Percentiles rank a stretch among this genome's conserved stretches.
phyloP scores from a whole-genome alignment of 441 rosid genomes.

The Gossypium aridum region DNA sequence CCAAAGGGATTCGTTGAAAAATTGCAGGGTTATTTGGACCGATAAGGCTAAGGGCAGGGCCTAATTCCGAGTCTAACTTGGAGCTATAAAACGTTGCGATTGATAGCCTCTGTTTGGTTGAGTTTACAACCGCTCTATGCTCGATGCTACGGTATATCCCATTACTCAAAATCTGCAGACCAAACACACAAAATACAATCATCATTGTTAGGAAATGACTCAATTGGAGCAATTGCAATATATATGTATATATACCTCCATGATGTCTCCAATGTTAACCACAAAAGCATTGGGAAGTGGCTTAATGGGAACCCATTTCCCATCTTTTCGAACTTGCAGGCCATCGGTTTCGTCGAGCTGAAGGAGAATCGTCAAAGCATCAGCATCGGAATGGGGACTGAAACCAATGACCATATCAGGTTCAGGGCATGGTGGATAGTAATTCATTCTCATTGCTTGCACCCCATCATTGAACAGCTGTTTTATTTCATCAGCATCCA shows the following conservation, averaged over 20 bases:
- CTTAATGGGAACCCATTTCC: constrained; percentile 34
- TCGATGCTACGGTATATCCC: constrained; percentile 42
- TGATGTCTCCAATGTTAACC: constrained; percentile 38
- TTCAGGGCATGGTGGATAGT: constrained; percentile 48
- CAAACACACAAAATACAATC: not conserved
- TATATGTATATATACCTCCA: constrained; percentile 25
- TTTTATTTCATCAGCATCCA: constrained; percentile 28
- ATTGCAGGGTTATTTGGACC: constrained; percentile 19
- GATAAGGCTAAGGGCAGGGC: constrained; percentile 33
- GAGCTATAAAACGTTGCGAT: constrained; percentile 35
- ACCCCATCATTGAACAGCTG: constrained; percentile 28
- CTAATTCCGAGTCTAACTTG: constrained; percentile 26
- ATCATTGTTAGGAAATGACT: not conserved
- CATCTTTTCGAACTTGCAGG: constrained; percentile 35
- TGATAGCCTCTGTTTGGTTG: constrained; percentile 30
- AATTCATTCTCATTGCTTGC: constrained; percentile 46
- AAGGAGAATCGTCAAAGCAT: constrained; percentile 33
- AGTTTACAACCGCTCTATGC: constrained; percentile 37
- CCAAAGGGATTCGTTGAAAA: constrained; percentile 23
- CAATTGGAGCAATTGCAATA: not conserved
- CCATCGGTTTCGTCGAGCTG: constrained; percentile 35
- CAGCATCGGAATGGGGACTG: constrained; percentile 42
- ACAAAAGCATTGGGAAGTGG: constrained; percentile 42
- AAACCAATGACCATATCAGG: constrained; percentile 43
- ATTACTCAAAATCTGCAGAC: constrained; percentile 36